These are phyloP conservation scores for Candida palmyrensis DNA, from an alignment of 805 yeast genomes.

Conservation along the genomic window DNA sequence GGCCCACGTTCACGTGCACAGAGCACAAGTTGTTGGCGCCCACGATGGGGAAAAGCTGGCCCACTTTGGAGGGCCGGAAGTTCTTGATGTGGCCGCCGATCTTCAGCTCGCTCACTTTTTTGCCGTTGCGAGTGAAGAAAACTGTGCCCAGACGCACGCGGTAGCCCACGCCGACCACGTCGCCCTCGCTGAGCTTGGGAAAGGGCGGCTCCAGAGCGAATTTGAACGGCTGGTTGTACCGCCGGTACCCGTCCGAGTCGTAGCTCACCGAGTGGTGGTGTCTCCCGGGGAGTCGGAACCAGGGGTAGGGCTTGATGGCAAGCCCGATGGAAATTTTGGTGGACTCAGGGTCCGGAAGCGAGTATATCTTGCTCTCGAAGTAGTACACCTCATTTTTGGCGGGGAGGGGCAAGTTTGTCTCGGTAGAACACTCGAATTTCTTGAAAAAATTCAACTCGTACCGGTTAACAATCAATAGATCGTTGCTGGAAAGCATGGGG, in stretches of 20 bases:
- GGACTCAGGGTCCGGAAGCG: slow-evolving; percentile 50
- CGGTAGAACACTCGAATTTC: slow-evolving; percentile 61
- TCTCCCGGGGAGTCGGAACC: slow-evolving; percentile 89
- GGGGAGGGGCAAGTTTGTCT: slow-evolving; percentile 83
- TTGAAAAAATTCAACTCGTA: slow-evolving; percentile 54
- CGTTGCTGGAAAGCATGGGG: slow-evolving; percentile 49
- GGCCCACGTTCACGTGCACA: slow-evolving; percentile 87
- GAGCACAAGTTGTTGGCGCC: slow-evolving; percentile 82
- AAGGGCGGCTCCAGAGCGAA: slow-evolving; percentile 41
- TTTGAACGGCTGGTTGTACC: slow-evolving; percentile 73
- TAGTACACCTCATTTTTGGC: slow-evolving; percentile 79
- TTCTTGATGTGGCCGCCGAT: slow-evolving; percentile 76
- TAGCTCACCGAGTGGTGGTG: slow-evolving; percentile 82
- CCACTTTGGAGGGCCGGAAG: slow-evolving; percentile 52
- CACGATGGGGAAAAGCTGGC: slow-evolving; percentile 74
- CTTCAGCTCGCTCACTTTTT: slow-evolving; percentile 74
- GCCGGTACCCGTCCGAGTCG: slow-evolving; percentile 76
- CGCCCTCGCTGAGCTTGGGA: slow-evolving; percentile 72
- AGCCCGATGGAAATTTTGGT: slow-evolving; percentile 71
- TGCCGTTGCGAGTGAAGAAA: slow-evolving; percentile 93
- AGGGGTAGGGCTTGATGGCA: slow-evolving; percentile 85
- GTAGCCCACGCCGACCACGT: slow-evolving; percentile 90
- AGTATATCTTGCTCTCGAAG: slow-evolving; percentile 82
- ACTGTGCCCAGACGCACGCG: slow-evolving; percentile 77
- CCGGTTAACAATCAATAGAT: slow-evolving; percentile 60